Evolutionary conservation across 164 flowering plant species (phyloP), one percentile per base, ranked within the genome.

Genomic region (Santalum album): DNA sequence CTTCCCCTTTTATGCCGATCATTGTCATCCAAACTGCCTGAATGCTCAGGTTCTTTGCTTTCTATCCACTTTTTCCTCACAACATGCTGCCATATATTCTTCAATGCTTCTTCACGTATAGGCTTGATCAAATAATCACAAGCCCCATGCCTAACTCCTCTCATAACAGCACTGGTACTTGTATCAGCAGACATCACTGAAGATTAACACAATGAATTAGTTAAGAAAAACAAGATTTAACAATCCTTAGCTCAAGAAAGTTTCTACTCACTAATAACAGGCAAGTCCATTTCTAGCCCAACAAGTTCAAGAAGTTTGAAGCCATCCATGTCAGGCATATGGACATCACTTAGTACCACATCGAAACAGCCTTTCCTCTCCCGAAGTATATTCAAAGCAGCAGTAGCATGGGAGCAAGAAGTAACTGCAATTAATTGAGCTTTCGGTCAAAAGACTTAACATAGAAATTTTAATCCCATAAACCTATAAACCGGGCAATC

Each of bases 301-400:
- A 89, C 85, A 57, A 53, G 87, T 69, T 89, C 91, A 58, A 89
- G 95, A 45, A 88, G 89, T 47, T 80, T 86, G 62, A 62, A 81
- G 11, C 96, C 94, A 72, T 88, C 90, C 91, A 88, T 86, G 71
- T 86, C 96, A 27, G 96, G 96, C 96, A 89, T 89, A 51, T 86
- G 80, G 32, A 89, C 96, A 66, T 86, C 96, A 68, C 96, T 85
- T 29, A 88, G 76, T 16, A 88, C 85, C 43, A 88, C 61, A 73
- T 89, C 96, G 65, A 80, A 89, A 60, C 72, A 71, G 23, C 86
- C 91, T 61, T 82, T 89, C 63, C 60, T 72, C 69, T 80, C 89
- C 52, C 95, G 75, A 21, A 89, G 75, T 25, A 82, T 65, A 60
- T 72, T 74, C 59, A 89, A 70, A 26, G 96, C 96, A 66, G 55